A percentile compares a stretch with the other conserved stretches of the same genome.
These are phyloP conservation scores for Pseudogymnoascus pannorum DNA, from an alignment of 2,329 filamentous ascomycete species.

Conservation along the genomic window DNA sequence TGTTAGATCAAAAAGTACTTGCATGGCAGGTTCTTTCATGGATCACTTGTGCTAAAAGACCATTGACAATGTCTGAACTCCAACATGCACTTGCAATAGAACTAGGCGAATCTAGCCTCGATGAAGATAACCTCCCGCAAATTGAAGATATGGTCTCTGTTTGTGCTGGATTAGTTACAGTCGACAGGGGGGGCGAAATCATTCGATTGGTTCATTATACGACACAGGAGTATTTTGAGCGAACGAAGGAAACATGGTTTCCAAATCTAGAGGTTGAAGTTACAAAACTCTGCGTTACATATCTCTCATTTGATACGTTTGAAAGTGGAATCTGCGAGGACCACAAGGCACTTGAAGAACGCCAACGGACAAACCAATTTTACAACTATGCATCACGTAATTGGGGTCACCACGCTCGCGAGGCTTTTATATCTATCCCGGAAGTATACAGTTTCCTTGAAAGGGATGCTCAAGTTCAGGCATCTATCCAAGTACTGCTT, in stretches of 20 bases:
- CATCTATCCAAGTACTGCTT: constrained; percentile 10
- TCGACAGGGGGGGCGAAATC: constrained; percentile 19
- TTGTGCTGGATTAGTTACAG: constrained; percentile 20
- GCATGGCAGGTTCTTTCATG: constrained; percentile 27
- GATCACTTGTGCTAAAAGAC: constrained; percentile 18
- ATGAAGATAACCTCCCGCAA: constrained; percentile 19
- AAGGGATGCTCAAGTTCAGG: constrained; percentile 4
- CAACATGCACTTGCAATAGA: constrained; percentile 29
- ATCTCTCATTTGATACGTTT: constrained; percentile 28
- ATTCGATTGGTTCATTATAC: constrained; percentile 22
- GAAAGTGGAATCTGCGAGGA: constrained; percentile 13
- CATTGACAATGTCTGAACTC: constrained; percentile 25
- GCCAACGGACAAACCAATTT: constrained; percentile 12
- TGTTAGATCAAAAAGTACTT: constrained; percentile 18
- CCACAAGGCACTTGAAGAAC: constrained; percentile 10
- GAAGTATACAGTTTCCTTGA: constrained; percentile 13
- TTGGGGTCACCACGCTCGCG: constrained; percentile 18
- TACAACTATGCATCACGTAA: constrained; percentile 17
- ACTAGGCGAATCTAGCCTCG: constrained; percentile 15
- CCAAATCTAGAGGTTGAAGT: constrained; percentile 14
- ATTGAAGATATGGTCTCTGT: constrained; percentile 13
- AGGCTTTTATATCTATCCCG: neutral
- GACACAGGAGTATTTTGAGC: constrained; percentile 37
- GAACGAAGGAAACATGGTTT: constrained; percentile 12
- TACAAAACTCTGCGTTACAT: constrained; percentile 19